A percentile compares a stretch with the other conserved stretches of the same genome.
Evolutionary conservation across 2,329 filamentous ascomycete genomes (phyloP).

Genomic region (Akanthomyces muscarius): DNA sequence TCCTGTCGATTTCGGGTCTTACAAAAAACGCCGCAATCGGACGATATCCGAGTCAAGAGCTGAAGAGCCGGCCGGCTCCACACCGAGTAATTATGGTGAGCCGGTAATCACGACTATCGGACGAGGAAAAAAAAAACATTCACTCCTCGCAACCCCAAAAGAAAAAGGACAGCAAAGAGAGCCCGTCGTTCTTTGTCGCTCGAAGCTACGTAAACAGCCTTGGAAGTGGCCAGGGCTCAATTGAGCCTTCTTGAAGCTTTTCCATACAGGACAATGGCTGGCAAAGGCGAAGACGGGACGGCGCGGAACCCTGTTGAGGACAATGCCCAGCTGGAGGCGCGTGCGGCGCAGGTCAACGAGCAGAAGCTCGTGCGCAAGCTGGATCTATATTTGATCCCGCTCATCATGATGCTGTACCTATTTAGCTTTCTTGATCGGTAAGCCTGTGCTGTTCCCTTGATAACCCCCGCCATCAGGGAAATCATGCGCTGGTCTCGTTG

Average conservation of each 20-base stretch:
- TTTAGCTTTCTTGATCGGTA: slow-evolving; percentile 72
- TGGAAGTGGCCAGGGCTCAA: neutral
- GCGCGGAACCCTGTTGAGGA: slow-evolving; percentile 10
- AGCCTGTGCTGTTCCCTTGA: slow-evolving; percentile 23
- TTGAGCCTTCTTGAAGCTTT: neutral
- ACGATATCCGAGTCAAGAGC: slow-evolving; percentile 3
- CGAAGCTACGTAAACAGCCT: no score
- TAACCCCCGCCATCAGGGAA: no score
- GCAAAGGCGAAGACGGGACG: neutral
- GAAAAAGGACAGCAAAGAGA: neutral
- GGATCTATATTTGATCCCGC: slow-evolving; percentile 59
- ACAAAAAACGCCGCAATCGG: slow-evolving; percentile 1
- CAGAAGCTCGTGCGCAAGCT: slow-evolving; percentile 60
- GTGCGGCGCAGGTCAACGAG: slow-evolving; percentile 35
- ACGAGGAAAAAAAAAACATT: neutral
- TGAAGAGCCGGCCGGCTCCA: neutral
- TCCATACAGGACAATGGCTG: neutral
- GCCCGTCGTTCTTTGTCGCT: no score
- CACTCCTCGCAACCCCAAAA: neutral
- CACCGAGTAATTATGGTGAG: neutral
- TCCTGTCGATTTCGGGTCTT: neutral
- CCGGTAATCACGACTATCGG: neutral
- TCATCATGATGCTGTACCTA: slow-evolving; percentile 67
- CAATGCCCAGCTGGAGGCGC: slow-evolving; percentile 13
- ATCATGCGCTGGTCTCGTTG: no score